Percentiles rank a stretch among this genome's conserved stretches.
These are phyloP conservation scores for Hypoxylon sp. DNA, from an alignment of 2,329 filamentous ascomycete species.

Conservation along the genomic window DNA sequence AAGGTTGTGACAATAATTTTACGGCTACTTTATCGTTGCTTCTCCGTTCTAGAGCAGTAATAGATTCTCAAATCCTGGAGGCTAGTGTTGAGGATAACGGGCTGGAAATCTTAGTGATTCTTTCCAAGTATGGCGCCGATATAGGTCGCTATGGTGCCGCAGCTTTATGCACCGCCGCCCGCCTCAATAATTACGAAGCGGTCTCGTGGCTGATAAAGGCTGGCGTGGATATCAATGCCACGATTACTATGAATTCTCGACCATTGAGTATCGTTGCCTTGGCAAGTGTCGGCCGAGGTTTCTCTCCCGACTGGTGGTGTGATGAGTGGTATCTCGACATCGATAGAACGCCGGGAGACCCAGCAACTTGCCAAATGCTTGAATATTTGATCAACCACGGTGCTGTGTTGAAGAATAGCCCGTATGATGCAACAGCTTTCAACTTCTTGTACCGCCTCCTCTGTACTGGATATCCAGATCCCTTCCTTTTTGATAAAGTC, in stretches of 20 bases:
- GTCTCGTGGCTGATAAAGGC: conserved; percentile 25
- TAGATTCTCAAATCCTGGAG: conserved; percentile 9
- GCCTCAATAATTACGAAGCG: conserved; percentile 29
- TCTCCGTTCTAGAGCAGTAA: background rate
- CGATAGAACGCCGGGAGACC: background rate
- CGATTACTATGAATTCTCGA: background rate
- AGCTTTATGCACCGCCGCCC: conserved; percentile 26
- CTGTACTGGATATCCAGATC: background rate
- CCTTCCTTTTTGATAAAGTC: conserved; percentile 6
- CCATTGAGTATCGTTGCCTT: conserved; percentile 16
- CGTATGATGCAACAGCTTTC: conserved; percentile 16
- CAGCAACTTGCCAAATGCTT: conserved; percentile 26
- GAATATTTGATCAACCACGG: conserved; percentile 20
- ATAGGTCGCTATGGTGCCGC: conserved; percentile 4
- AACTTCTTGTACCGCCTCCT: conserved; percentile 26
- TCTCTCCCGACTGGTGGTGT: background rate
- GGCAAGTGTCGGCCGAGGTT: background rate
- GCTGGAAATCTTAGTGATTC: conserved; percentile 9
- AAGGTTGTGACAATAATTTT: background rate
- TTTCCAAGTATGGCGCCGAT: conserved; percentile 11
- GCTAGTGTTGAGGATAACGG: conserved; percentile 14
- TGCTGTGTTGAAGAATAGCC: conserved; percentile 22
- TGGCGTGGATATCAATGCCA: conserved; percentile 33
- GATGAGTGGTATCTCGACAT: background rate
- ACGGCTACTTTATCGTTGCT: background rate